phyloP scores from a whole-genome alignment of 495 filamentous ascomycete genomes.

The Acidiella bohemica region DNA sequence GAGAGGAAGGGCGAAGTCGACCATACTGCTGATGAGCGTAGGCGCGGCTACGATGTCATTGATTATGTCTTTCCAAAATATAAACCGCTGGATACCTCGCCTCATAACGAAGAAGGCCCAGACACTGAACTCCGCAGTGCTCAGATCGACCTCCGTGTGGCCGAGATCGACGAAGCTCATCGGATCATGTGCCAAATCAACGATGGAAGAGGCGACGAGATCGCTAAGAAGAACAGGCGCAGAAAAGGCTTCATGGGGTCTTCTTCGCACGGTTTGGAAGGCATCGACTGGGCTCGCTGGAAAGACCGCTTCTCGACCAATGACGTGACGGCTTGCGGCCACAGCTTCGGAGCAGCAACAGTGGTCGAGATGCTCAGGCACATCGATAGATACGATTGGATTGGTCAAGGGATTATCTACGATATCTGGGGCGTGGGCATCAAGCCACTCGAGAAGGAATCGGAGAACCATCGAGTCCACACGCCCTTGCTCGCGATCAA shows the following conservation, averaged over 20 bases:
- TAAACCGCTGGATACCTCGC: conserved; percentile 31
- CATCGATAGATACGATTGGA: conserved; percentile 34
- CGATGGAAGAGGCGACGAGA: conserved; percentile 23
- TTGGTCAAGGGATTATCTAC: conserved; percentile 45
- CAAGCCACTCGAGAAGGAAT: conserved; percentile 20
- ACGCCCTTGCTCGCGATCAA: conserved; percentile 44
- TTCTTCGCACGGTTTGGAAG: conserved; percentile 36
- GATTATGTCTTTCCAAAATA: conserved; percentile 35
- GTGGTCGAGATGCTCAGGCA: conserved; percentile 33
- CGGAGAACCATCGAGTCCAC: conserved; percentile 30
- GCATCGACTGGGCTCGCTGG: conserved; percentile 31
- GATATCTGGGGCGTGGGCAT: conserved; percentile 41
- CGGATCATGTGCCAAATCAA: conserved; percentile 24
- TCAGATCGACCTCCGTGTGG: conserved; percentile 32
- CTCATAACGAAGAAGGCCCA: conserved; percentile 29
- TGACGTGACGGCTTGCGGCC: conserved; percentile 26
- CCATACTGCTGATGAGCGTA: conserved; percentile 22
- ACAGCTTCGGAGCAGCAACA: conserved; percentile 32
- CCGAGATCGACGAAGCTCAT: conserved; percentile 34
- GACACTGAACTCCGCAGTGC: conserved; percentile 32
- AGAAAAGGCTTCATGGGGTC: conserved; percentile 38
- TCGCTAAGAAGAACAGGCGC: conserved; percentile 36
- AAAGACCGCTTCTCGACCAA: conserved; percentile 25
- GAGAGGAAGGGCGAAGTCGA: conserved; percentile 22
- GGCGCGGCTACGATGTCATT: conserved; percentile 24